phyloP scores from a whole-genome alignment of 2,329 filamentous ascomycete genomes.

The Claviceps paspali region DNA sequence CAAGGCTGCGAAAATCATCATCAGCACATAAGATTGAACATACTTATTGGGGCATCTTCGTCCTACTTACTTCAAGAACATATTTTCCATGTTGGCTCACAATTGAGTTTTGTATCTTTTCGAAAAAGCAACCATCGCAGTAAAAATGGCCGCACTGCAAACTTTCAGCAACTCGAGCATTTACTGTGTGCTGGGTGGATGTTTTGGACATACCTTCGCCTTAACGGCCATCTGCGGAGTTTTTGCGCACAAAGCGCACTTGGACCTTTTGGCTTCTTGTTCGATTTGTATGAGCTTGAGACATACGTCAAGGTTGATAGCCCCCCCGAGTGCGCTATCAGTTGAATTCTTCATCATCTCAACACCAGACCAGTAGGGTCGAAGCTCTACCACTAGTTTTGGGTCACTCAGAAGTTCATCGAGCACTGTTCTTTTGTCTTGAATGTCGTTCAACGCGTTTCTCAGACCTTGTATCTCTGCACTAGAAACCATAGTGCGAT shows the following conservation, averaged over 20 bases:
- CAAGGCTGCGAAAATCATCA: neutral
- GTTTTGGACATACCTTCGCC: neutral
- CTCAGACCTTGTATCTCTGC: neutral
- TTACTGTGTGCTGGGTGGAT: neutral
- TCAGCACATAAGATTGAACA: neutral
- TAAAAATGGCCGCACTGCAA: constrained; percentile 19
- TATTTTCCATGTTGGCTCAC: neutral
- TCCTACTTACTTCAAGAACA: neutral
- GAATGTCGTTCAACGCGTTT: neutral
- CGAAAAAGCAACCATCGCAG: constrained; percentile 12
- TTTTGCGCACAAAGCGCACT: constrained; percentile 7
- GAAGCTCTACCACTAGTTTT: neutral
- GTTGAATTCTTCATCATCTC: constrained; percentile 1
- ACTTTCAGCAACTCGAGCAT: constrained; percentile 6
- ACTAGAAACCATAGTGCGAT: constrained; percentile 1
- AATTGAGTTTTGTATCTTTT: neutral
- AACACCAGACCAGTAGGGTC: constrained; percentile 7
- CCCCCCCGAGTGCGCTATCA: constrained; percentile 8
- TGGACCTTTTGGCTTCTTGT: neutral
- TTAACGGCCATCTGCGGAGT: neutral
- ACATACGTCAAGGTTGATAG: constrained; percentile 8
- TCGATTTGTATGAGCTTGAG: constrained; percentile 9
- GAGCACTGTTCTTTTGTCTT: neutral
- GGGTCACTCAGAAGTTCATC: constrained; percentile 5
- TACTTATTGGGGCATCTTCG: neutral